Evolutionary conservation across 352 stramenopile genomes (phyloP), one percentile per base, ranked within the genome.

Genomic region (Globisporangium apiculatum): DNA sequence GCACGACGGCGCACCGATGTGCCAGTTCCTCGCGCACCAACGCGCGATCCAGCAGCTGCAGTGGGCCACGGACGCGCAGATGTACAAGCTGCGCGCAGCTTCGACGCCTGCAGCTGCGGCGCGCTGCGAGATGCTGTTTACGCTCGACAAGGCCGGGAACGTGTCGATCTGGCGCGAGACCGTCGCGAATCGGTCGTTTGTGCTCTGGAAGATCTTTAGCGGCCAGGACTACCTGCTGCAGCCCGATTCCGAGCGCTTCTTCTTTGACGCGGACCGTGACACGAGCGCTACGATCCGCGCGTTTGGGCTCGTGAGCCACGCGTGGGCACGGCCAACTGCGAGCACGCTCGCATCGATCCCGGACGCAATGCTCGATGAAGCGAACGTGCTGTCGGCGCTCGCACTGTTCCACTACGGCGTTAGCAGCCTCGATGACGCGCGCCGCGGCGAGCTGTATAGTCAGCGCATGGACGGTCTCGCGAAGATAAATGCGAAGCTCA

Each of bases 91-190:
- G 42, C 62, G 67, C 45, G 60, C 64, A 36, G 61, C 68, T 11
- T 45, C 17, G 12, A 37, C 31, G 35, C 11, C 18, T 0, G 24
- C 36, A 1, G 14, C 49, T 0, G 18, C 54, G 11, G 31, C 56
- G 41, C 47, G 43, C 43, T 55, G 40, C 53, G 73, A 94, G 54
- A 91, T 91, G 75, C 61, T 95, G n/a, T 84, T 88, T 51, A 78
- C 77, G 45, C 69, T 95, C 37, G 81, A 95, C 51, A 65, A 69
- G 24, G 57, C 61, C 36, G 83, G 83, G 6, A 78, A 67, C 36
- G 57, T 95, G 47, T 87, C 76, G 24, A 87, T 94, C 24, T 95
- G 86, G 86, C 72, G 79, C 10, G 81, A 92, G 56, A 87, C 77
- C 40, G 55, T 73, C 6, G 69, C 67, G 24, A 46, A 45, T 1